Base-by-base conservation (phyloP, 2,329 filamentous ascomycete species). In the Fusarium sp. region DNA sequence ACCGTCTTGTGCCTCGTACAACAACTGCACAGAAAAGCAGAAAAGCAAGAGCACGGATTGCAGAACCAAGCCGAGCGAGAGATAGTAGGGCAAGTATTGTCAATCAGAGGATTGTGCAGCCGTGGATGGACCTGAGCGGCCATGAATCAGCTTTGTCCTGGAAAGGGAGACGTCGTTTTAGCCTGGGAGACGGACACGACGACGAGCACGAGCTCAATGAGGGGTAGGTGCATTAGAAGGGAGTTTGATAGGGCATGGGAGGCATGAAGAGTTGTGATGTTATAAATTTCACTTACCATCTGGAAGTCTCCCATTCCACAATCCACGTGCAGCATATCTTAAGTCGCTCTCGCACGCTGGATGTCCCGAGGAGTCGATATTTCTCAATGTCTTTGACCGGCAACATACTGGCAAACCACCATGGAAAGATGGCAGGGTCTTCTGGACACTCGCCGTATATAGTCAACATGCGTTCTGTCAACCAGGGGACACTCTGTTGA, bases 271-370 rank as follows among this genome's bases (percentile, higher is more conserved):
- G n/a, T 48, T 18, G 29, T 49, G 18, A n/a, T 7, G 12, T 35
- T 25, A 15, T 25, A 29, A 16, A 27, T 29, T 12, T n/a, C 11
- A 79, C 92, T 88, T 85, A 95, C 93, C 91, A 93, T 83, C 89
- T 85, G 73, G 88, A 89, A 56, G 86, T 85, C 78, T 94, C 91
- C 82, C 94, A 91, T 77, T 92, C 88, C 63, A 88, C 83, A 68
- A 95, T 92, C 94, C 94, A 97, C 44, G 83, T 83, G 56, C 92
- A 93, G 68, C 93, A 94, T 55, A 97, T 92, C 83, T 97, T 97
- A 61, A 97, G 82, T 63, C 95, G 86, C 77, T 94, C 90, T 66
- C 95, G 86, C 9, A 97, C 94, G 73, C 93, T 95, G 7, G 86
- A 91, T 10, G 92, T 92, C 18, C 86, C 86, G 19, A 98, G 82